Evolutionary conservation across 1,284 basidiomycete genomes (phyloP).

Genomic region (Cryptococcus jaspeensis): DNA sequence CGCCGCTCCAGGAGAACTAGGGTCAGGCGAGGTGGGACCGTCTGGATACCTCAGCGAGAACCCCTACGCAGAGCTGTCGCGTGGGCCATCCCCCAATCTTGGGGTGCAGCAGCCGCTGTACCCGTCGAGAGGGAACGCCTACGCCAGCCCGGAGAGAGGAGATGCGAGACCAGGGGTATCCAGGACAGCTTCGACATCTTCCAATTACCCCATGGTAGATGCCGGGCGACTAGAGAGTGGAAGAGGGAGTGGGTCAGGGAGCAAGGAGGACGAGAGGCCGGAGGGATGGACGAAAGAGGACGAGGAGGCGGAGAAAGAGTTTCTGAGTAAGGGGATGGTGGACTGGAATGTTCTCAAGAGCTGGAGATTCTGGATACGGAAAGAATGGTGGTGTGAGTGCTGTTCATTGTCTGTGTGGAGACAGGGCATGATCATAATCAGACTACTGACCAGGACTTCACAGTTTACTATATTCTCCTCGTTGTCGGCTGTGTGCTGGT

Average conservation of each 20-base stretch:
- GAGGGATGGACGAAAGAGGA: conserved; percentile 46
- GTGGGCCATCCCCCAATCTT: background rate
- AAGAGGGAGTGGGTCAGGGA: too few species aligned
- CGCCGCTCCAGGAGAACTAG: background rate
- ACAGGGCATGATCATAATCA: background rate
- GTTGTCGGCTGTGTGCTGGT: conserved; percentile 54
- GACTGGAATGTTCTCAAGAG: conserved; percentile 54
- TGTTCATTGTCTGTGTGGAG: background rate
- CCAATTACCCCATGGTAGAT: conserved; percentile 1
- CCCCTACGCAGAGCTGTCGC: conserved; percentile 4
- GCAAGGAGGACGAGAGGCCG: conserved; percentile 22
- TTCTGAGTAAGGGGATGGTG: conserved; percentile 50
- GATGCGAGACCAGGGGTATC: background rate
- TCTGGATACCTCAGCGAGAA: conserved; percentile 6
- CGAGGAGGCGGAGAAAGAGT: conserved; percentile 44
- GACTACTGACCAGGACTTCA: background rate
- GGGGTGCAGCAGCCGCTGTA: conserved; percentile 1
- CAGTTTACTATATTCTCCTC: conserved; percentile 57
- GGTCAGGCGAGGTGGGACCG: background rate
- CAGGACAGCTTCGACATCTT: conserved; percentile 7
- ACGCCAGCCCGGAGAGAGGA: background rate
- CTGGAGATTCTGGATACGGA: conserved; percentile 58
- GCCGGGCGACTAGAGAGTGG: too few species aligned
- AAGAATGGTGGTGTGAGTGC: conserved; percentile 57
- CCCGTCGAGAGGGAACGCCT: background rate